Percentiles rank a stretch among this genome's conserved stretches.
Evolutionary conservation across 2,329 filamentous ascomycete species (phyloP).

Genomic region (Aspergillus ochraceoroseus): DNA sequence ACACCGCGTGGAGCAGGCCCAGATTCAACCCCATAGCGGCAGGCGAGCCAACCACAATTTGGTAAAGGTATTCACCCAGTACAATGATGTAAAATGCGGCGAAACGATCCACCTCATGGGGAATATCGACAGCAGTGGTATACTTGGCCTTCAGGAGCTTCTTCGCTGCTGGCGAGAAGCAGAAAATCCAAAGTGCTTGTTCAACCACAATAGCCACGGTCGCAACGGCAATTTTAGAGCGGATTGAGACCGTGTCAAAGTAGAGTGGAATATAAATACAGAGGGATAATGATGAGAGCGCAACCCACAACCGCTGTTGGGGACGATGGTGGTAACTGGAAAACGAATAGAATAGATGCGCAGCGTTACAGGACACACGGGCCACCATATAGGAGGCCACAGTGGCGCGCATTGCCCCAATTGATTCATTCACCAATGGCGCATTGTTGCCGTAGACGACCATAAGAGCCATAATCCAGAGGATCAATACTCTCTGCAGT

Average conservation of each 20-base stretch:
- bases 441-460: slow-evolving; percentile 50
- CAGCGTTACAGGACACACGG: slow-evolving; percentile 39
- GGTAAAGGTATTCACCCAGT: slow-evolving; percentile 50
- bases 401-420: slow-evolving; percentile 45
- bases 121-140: slow-evolving; percentile 48
- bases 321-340: slow-evolving; percentile 47
- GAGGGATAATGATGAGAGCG: slow-evolving; percentile 42
- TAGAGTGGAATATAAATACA: slow-evolving; percentile 46
- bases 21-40: slow-evolving; percentile 45
- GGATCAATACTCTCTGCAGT: slow-evolving; percentile 45
- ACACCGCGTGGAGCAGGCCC: slow-evolving; percentile 45
- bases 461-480: slow-evolving; percentile 51
- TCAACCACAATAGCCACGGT: slow-evolving; percentile 44
- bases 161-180: slow-evolving; percentile 46
- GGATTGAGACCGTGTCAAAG: slow-evolving; percentile 40
- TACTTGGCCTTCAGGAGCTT: slow-evolving; percentile 42
- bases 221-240: slow-evolving; percentile 43
- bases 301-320: slow-evolving; percentile 46
- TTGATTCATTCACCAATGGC: slow-evolving; percentile 41
- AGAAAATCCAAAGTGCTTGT: slow-evolving; percentile 45
- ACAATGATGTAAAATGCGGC: slow-evolving; percentile 52
- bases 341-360: slow-evolving; percentile 44
- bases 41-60: slow-evolving; percentile 47
- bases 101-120: slow-evolving; percentile 49
- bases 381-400: slow-evolving; percentile 48